phyloP scores from a whole-genome alignment of 257 asterid genomes.

The Leptodermis oblonga region DNA sequence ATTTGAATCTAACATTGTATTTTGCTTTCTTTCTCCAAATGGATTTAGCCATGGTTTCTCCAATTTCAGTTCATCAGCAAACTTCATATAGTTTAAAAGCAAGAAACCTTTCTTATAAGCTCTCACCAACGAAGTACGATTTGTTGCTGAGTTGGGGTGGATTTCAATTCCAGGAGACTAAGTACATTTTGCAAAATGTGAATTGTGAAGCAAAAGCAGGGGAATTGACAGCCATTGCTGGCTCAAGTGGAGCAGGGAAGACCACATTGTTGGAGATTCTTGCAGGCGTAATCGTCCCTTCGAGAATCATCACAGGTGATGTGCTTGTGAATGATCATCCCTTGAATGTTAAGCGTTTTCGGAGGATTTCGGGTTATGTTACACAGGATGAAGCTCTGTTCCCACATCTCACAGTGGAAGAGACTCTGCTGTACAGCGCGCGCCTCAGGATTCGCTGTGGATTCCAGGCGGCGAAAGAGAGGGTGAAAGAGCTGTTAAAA shows the following conservation, averaged over 20 bases:
- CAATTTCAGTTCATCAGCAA: conserved; percentile 23
- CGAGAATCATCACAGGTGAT: conserved; percentile 32
- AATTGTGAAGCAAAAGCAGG: conserved; percentile 60
- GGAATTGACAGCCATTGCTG: conserved; percentile 68
- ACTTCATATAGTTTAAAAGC: conserved; percentile 36
- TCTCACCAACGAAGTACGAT: conserved; percentile 27
- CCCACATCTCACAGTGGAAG: conserved; percentile 73
- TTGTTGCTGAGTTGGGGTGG: conserved; percentile 19
- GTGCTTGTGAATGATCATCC: conserved; percentile 51
- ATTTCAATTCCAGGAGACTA: conserved; percentile 14
- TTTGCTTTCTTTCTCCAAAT: conserved; percentile 33
- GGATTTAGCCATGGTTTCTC: conserved; percentile 44
- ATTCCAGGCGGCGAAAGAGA: conserved; percentile 11
- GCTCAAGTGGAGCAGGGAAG: conserved; percentile 89
- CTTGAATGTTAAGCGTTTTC: conserved; percentile 37
- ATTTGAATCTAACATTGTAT: too few relatives aligned
- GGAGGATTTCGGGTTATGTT: conserved; percentile 60
- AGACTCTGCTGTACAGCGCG: conserved; percentile 59
- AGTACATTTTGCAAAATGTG: conserved; percentile 40
- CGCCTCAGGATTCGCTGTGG: conserved; percentile 46
- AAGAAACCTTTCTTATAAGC: conserved; percentile 42
- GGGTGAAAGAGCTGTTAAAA: conserved; percentile 42
- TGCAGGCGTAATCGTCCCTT: conserved; percentile 37
- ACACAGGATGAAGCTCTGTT: conserved; percentile 71
- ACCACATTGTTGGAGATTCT: conserved; percentile 67